Base-by-base conservation (phyloP, 192 early-diverging fungal species). In the Entrophospora sp. region DNA sequence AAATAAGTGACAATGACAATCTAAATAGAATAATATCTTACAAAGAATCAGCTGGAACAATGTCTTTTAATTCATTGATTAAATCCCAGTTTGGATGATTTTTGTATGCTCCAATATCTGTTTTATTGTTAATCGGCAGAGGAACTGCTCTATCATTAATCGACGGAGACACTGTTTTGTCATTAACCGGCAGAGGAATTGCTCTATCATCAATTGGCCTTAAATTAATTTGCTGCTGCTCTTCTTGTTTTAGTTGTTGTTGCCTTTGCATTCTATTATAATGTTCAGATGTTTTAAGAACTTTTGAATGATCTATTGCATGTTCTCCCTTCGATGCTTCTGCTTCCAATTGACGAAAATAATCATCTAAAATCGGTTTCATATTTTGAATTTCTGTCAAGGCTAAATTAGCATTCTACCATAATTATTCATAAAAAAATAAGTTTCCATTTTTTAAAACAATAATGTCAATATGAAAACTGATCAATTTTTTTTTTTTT, bases 311-410 rank as follows among this genome's bases (percentile, higher is more conserved):
- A 14, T n/a, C 18, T 28, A n/a, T 51, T 16, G 6, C 27, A 12
- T 12, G 60, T 13, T 14, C 18, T 46, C 1, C 16, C 12, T 64
- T 25, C 32, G 9, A n/a, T 43, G 16, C 46, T 14, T 34, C 27
- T 16, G 35, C 43, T 4, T 28, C 20, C 30, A 13, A 25, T 36
- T 25, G 6, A 10, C 5, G 31, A 64, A 49, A 48, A 18, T 14
- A 24, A 2, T 64, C 45, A 20, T 64, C 31, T 18, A 64, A 18
- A 20, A 27, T 51, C 20, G 62, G 62, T 48, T 64, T 64, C 9
- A 64, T 24, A 44, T 12, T 9, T 36, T 5, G n/a, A 14, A 64
- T 64, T 64, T 64, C 62, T n/a, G n/a, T 35, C 9, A 64, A 46
- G 7, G 51, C 62, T 6, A 30, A 20, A 4, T 64, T 35, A 3